Base-by-base conservation (phyloP, 768 basidiomycete species). In the Leccinellum luteum region DNA sequence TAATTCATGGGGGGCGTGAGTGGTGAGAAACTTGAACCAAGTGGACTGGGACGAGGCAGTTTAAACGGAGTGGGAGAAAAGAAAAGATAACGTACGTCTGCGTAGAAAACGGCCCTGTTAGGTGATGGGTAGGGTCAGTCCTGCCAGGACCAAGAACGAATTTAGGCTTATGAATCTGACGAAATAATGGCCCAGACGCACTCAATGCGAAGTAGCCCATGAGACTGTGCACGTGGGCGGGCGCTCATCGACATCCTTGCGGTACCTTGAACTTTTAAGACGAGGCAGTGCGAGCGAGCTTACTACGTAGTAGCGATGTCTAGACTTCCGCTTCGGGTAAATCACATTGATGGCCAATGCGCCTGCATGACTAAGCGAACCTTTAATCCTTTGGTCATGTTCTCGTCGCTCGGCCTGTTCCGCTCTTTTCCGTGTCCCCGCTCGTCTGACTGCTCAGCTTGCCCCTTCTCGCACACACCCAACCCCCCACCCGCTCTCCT, bases 391-490 rank as follows among this genome's bases (percentile, higher is more conserved):
- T 21, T 13, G 15, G 5, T 10, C 31, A 89, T 92, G 90, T 90
- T 92, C 68, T 79, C 86, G 28, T 74, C 79, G 3, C 68, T 80
- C 5, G 77, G 79, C 8, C 78, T 86, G 19, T 90, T 92, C 69
- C 79, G 77, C 25, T 69, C 74, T 5, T 62, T 86, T 12, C 68
- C 79, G 8, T 92, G 90, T 74, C 90, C 90, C 5, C 78, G 84
- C 27, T 64, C 54, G 55, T 50, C 65, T 3, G 56, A 69, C 38
- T 91, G 90, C 66, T 66, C 74, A 32, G 15, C n/a, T 27, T 94
- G 92, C 69, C 61, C 89, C 15, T 92, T 87, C 72, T 87, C 86
- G 19, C 92, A 92, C 68, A 67, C 72, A 0, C 49, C 68, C 8
- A 60, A 77, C 12, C 71, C 71, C 0, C 70, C 73, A 21, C 63